These are phyloP conservation scores for Mimosa bimucronata DNA, from an alignment of 306 rosid species.

Conservation along the genomic window DNA sequence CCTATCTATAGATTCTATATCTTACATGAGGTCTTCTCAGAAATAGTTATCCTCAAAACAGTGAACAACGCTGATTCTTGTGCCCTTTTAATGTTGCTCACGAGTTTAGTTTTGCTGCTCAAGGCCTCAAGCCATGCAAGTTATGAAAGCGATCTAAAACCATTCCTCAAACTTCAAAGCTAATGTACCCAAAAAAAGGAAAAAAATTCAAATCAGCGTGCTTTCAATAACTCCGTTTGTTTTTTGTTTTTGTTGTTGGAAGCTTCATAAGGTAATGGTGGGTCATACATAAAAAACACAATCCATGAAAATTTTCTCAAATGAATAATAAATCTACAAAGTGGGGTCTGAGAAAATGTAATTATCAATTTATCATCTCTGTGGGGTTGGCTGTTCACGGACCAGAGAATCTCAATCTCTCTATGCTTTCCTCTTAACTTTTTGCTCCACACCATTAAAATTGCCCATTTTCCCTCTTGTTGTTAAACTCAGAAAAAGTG, in stretches of 20 bases:
- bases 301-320: slow-evolving; percentile 41
- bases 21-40: neutral
- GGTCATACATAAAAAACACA: neutral
- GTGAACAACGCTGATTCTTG: neutral
- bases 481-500: no score
- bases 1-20: neutral
- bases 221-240: neutral
- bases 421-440: slow-evolving; percentile 40
- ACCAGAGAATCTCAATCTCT: slow-evolving; percentile 55
- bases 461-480: slow-evolving; percentile 41
- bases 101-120: neutral
- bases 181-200: neutral
- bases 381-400: slow-evolving; percentile 45
- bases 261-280: neutral
- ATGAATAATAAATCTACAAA: neutral
- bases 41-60: neutral
- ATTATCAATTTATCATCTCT: slow-evolving; percentile 16
- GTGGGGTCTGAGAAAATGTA: slow-evolving; percentile 42
- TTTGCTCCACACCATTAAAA: slow-evolving; percentile 45
- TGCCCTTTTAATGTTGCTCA: neutral
- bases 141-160: neutral
- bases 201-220: neutral
- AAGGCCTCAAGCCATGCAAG: slow-evolving; percentile 34
- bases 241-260: neutral
- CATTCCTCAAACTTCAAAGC: neutral